Evolutionary conservation across 805 yeast genomes (phyloP), one percentile per base, ranked within the genome.

Genomic region (Brettanomyces sp.): DNA sequence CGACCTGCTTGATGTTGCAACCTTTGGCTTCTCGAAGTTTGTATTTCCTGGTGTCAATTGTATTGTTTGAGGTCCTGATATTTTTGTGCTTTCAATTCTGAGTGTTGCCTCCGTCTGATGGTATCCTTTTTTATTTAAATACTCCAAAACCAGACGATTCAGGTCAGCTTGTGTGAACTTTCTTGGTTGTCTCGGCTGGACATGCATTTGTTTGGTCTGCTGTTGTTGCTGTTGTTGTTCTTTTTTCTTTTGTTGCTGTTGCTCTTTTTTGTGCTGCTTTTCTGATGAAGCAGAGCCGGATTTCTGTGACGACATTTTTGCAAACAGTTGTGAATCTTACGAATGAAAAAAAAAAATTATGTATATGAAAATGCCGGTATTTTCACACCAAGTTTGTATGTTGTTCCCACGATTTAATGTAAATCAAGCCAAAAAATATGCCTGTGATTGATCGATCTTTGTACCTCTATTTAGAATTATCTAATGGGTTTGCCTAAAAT

Each of bases 41-140:
- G 71, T 68, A 54, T 63, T 73, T 3, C 73, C 62, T 1, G 85
- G 74, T 11, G 64, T 67, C 13, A 78, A 68, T 1, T 79, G 70
- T 2, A 66, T 66, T 11, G 80, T 67, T 5, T 77, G 74, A 1
- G 76, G 69, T 5, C 67, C 67, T 1, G 79, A 74, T 5, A 74
- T 73, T 48, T 83, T 80, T 1, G 87, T 73, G 52, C 83, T 77
- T 62, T 93, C 99, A 50, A 89, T 79, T 50, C 99, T 77, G 43
- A 93, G 73, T 82, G 90, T 86, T 3, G 96, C 89, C 62, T 93
- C 99, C 0, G 99, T 91, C 54, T 83, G 80, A 54, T 85, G 90
- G 59, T 88, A 93, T 3, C 99, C 99, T 62, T 90, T 89, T 58
- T 93, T 91, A 62, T 82, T 85, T 53, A 93, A 73, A 56, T 91